Evolutionary conservation across 306 rosid genomes (phyloP).

Genomic region (Castanopsis chinensis): DNA sequence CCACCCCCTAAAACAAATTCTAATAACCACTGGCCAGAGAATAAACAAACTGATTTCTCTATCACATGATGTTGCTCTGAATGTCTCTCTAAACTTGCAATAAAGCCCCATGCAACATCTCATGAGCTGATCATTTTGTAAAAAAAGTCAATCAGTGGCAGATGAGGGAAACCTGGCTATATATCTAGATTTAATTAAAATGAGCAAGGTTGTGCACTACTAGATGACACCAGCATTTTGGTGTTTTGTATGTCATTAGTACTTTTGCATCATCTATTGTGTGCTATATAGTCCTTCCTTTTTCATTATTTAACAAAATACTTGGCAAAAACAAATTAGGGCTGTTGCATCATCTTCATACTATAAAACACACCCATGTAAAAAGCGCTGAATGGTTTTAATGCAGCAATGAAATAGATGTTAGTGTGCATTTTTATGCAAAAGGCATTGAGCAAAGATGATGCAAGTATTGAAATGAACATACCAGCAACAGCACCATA

Average conservation of each 20-base stretch:
- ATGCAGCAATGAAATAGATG: not conserved
- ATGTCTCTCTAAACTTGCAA: no score
- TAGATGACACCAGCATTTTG: not conserved
- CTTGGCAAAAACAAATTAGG: not conserved
- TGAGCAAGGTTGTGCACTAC: not conserved
- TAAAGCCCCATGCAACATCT: no score
- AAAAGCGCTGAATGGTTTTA: not conserved
- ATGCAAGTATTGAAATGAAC: constrained; percentile 19
- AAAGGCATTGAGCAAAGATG: not conserved
- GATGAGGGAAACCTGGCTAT: no score
- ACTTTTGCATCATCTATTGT: not conserved
- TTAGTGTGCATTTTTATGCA: not conserved
- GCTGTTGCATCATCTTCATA: not conserved
- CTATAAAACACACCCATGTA: not conserved
- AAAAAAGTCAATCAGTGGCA: no score
- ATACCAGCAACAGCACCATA: constrained; percentile 40
- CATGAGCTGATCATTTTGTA: no score
- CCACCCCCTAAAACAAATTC: not conserved
- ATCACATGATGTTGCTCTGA: no score
- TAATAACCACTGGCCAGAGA: no score
- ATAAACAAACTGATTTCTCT: no score
- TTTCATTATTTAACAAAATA: not conserved
- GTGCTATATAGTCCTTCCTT: not conserved
- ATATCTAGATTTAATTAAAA: not conserved
- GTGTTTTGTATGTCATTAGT: not conserved